Evolutionary conservation across 2,329 filamentous ascomycete genomes (phyloP), one percentile per base, ranked within the genome.

Genomic region (Calycina herbarum): DNA sequence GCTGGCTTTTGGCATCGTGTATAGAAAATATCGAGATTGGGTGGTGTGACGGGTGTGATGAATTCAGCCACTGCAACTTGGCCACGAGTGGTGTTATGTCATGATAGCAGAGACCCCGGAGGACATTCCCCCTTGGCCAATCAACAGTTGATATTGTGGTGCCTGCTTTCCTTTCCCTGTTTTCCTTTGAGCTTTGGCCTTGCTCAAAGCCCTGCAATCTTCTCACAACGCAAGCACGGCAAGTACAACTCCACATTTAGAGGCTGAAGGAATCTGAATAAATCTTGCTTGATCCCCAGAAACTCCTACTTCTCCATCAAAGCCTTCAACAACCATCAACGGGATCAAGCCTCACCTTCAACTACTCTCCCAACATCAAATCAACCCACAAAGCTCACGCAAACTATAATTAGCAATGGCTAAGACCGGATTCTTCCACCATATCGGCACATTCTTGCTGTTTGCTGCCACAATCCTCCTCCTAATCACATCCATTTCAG

Each of bases 401-500:
- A 24, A 13, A 4, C 48, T 24, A 54, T 20, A 54, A 54, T 13
- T 13, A 1, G 10, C 20, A 57, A 75, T 75, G 73, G 70, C 68
- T 0, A 69, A 66, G 24, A 74, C 73, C 0, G 73, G 73, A 11
- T 64, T 74, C 57, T 69, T 86, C 69, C 85, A 86, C 76, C 82
- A 86, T 73, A 76, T 87, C 63, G 86, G 85, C 75, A 83, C 84
- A 33, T 82, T 86, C 69, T 76, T 88, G 71, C 79, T 89, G 59
- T 80, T 89, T 64, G 77, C 79, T 42, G 80, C 85, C 56, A 79
- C 82, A 57, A 77, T 86, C 62, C 80, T 89, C 59, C 80, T 89
- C 64, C 76, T 89, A 66, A 78, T 89, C 68, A 83, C 84, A 64
- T 82, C 81, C 67, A 84, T 89, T 67, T 84, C 86, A 2, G 78